Evolutionary conservation across 768 basidiomycete species (phyloP).

Genomic region (Hericium erinaceus): DNA sequence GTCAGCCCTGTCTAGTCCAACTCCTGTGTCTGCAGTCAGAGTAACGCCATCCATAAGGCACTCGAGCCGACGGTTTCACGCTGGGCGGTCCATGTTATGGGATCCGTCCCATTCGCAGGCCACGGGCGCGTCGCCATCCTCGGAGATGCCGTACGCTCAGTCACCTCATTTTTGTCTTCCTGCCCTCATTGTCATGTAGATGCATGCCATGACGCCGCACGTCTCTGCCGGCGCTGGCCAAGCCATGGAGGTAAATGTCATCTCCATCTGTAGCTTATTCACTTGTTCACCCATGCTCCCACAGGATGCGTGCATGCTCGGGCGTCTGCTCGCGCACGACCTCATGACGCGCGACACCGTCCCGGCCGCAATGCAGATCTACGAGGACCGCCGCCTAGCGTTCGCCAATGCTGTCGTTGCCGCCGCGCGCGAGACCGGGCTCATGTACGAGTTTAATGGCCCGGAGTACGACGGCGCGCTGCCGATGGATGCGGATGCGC

Average conservation of each 20-base stretch:
- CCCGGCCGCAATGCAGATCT: neutral
- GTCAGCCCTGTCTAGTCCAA: neutral
- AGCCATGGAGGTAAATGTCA: slow-evolving; percentile 17
- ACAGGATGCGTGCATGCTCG: neutral
- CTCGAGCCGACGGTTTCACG: slow-evolving; percentile 16
- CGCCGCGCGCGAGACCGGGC: slow-evolving; percentile 10
- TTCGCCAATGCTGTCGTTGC: slow-evolving; percentile 10
- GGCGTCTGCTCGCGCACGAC: neutral
- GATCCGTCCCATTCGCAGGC: slow-evolving; percentile 17
- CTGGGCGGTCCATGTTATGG: slow-evolving; percentile 21
- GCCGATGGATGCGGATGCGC: slow-evolving; percentile 6
- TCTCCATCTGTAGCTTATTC: neutral
- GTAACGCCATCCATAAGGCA: neutral
- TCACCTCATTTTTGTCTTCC: neutral
- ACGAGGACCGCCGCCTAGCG: slow-evolving; percentile 5
- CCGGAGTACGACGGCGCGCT: slow-evolving; percentile 3
- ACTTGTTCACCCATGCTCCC: neutral
- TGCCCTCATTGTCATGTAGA: slow-evolving; percentile 6
- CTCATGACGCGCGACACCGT: neutral
- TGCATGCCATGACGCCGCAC: slow-evolving; percentile 21
- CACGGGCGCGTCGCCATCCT: slow-evolving; percentile 20
- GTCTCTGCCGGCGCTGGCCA: slow-evolving; percentile 23
- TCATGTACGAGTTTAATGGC: slow-evolving; percentile 16
- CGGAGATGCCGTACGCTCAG: slow-evolving; percentile 20
- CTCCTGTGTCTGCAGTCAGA: no score